Percentiles rank a stretch among this genome's conserved stretches.
These are phyloP conservation scores for Lactarius indigo DNA, from an alignment of 768 basidiomycete genomes.

Conservation along the genomic window DNA sequence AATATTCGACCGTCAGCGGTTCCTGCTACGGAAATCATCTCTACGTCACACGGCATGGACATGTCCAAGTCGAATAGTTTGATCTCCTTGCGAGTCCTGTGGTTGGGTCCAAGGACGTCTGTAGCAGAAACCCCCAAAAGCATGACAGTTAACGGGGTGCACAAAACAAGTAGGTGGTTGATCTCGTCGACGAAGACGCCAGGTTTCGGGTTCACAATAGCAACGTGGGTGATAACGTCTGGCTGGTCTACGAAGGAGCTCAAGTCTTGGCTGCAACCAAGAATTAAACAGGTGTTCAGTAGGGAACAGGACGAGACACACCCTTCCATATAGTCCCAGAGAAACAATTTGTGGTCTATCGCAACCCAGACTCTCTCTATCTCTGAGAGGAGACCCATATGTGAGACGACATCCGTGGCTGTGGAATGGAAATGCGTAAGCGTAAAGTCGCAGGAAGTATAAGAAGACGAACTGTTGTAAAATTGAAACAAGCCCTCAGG, in stretches of 20 bases:
- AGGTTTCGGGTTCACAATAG: conserved; percentile 79
- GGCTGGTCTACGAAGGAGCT: conserved; percentile 89
- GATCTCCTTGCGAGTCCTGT: conserved; percentile 59
- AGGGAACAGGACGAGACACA: conserved; percentile 36
- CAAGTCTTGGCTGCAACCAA: conserved; percentile 67
- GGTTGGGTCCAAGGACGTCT: conserved; percentile 39
- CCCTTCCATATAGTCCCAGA: conserved; percentile 98
- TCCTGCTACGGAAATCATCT: conserved; percentile 82
- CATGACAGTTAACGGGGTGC: conserved; percentile 77
- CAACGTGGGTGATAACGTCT: conserved; percentile 85
- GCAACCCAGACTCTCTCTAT: conserved; percentile 96
- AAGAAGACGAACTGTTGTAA: conserved; percentile 54
- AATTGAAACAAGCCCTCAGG: conserved; percentile 76
- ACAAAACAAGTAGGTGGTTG: conserved; percentile 81
- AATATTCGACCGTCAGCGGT: conserved; percentile 85
- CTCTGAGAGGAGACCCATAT: conserved; percentile 90
- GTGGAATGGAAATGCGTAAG: conserved; percentile 18
- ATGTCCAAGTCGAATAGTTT: conserved; percentile 90
- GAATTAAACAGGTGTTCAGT: conserved; percentile 11
- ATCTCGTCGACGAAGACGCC: conserved; percentile 94
- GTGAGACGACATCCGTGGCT: conserved; percentile 69
- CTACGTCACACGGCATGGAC: conserved; percentile 68
- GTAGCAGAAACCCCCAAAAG: conserved; percentile 76
- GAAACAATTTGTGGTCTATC: conserved; percentile 87
- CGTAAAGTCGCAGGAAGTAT: not conserved